A percentile compares a stretch with the other conserved stretches of the same genome.
phyloP scores from a whole-genome alignment of 495 filamentous ascomycete genomes.

The Tuber calosporum region DNA sequence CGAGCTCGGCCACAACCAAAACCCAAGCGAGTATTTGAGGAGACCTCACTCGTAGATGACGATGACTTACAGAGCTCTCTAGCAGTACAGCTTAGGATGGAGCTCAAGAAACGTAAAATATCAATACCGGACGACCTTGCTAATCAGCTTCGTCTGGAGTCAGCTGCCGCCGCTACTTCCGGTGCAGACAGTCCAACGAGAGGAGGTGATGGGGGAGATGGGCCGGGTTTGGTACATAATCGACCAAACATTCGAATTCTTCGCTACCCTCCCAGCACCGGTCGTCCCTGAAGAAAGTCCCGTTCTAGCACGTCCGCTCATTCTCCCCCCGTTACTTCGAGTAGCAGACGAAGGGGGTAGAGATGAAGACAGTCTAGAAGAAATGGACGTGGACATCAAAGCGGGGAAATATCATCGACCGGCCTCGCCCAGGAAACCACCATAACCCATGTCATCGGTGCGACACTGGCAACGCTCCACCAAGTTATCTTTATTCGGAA shows the following conservation, averaged over 20 bases:
- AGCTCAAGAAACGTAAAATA: slow-evolving; percentile 84
- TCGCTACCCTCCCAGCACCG: slow-evolving; percentile 69
- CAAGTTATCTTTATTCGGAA: slow-evolving; percentile 81
- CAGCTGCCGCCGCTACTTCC: slow-evolving; percentile 49
- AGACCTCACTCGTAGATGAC: slow-evolving; percentile 74
- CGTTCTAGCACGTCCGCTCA: slow-evolving; percentile 37
- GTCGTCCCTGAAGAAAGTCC: slow-evolving; percentile 52
- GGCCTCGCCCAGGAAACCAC: slow-evolving; percentile 80
- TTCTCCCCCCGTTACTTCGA: slow-evolving; percentile 28
- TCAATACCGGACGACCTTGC: slow-evolving; percentile 77
- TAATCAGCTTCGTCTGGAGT: slow-evolving; percentile 70
- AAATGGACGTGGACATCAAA: slow-evolving; percentile 55
- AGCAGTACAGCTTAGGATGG: slow-evolving; percentile 67
- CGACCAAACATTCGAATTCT: slow-evolving; percentile 91
- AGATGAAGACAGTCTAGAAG: slow-evolving; percentile 41
- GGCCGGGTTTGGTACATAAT: slow-evolving; percentile 75
- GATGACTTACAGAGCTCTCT: slow-evolving; percentile 85
- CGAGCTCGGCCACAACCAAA: slow-evolving; percentile 42
- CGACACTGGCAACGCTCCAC: slow-evolving; percentile 70
- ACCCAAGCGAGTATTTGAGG: slow-evolving; percentile 59
- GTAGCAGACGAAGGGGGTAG: slow-evolving; percentile 45
- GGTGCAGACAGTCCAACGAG: slow-evolving; percentile 35
- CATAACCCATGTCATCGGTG: slow-evolving; percentile 68
- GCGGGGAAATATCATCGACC: slow-evolving; percentile 55
- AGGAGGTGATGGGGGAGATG: slow-evolving; percentile 49